These are phyloP conservation scores for Puccinia brachypodii DNA, from an alignment of 1,284 basidiomycete genomes.

Conservation along the genomic window DNA sequence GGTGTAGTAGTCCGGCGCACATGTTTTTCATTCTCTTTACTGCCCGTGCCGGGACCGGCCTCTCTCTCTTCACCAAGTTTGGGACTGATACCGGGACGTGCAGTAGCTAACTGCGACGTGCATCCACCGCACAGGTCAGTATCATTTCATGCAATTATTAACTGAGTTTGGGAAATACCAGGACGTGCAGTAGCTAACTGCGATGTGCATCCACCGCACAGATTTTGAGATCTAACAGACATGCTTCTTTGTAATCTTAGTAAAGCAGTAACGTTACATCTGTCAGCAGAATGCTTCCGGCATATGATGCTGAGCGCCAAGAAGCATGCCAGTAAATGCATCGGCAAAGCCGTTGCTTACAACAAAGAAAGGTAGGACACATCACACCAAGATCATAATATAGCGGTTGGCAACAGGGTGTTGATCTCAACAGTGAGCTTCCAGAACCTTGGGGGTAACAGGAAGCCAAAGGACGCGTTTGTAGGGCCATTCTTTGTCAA, in stretches of 20 bases:
- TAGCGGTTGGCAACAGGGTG: background rate
- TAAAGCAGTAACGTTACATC: background rate
- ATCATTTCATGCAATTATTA: background rate
- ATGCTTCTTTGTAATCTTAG: no score
- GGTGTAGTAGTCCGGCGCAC: background rate
- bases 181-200: no score
- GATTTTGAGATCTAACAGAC: no score
- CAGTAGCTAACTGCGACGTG: no score
- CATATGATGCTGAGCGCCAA: no score
- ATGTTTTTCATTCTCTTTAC: background rate
- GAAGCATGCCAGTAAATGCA: no score
- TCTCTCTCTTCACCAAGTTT: no score
- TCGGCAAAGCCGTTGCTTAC: no score
- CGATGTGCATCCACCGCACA: no score
- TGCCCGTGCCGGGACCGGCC: background rate
- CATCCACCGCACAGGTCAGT: background rate
- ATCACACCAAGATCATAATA: background rate
- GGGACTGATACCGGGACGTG: no score
- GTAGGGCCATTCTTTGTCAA: slow-evolving; percentile 9
- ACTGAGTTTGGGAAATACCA: no score
- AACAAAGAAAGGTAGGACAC: no score
- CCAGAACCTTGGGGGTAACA: background rate
- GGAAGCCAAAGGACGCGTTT: slow-evolving; percentile 4
- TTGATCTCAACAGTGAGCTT: slow-evolving; percentile 1
- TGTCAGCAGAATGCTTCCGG: background rate